These are phyloP conservation scores for Trichoderma guizhouense DNA, from an alignment of 2,329 filamentous ascomycete species.

Conservation along the genomic window DNA sequence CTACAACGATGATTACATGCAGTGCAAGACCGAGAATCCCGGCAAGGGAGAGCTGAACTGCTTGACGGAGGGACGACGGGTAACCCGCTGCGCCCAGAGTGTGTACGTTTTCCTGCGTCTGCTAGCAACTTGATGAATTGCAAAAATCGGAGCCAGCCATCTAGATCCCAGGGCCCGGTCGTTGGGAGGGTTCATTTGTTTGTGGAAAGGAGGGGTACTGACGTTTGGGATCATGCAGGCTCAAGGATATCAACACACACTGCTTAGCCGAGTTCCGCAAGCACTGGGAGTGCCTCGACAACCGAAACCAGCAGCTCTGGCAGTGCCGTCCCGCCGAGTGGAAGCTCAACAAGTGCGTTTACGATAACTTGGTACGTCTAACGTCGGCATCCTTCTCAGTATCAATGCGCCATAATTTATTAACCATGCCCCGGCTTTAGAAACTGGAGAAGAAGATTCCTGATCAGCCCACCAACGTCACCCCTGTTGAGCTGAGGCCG, in stretches of 20 bases:
- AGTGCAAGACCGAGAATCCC: constrained; percentile 94
- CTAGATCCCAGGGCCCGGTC: not conserved
- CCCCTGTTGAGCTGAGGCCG: constrained; percentile 70
- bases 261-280: constrained; percentile 87
- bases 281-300: constrained; percentile 94
- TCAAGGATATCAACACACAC: constrained; percentile 94
- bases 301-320: constrained; percentile 97
- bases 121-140: not conserved
- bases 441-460: constrained; percentile 80
- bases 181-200: not conserved
- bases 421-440: constrained; percentile 40
- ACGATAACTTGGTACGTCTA: constrained; percentile 82
- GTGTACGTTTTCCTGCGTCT: constrained; percentile 63
- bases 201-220: not conserved
- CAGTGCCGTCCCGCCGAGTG: constrained; percentile 87
- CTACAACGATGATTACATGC: constrained; percentile 99
- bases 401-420: not conserved
- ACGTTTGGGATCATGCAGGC: constrained; percentile 45
- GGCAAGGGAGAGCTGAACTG: constrained; percentile 91
- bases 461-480: constrained; percentile 64
- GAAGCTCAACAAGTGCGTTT: constrained; percentile 92
- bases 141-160: no score
- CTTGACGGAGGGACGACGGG: constrained; percentile 92
- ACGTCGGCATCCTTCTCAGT: not conserved
- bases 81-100: constrained; percentile 92